These are phyloP conservation scores for Inonotus obliquus DNA, from an alignment of 1,284 basidiomycete species.

Conservation along the genomic window DNA sequence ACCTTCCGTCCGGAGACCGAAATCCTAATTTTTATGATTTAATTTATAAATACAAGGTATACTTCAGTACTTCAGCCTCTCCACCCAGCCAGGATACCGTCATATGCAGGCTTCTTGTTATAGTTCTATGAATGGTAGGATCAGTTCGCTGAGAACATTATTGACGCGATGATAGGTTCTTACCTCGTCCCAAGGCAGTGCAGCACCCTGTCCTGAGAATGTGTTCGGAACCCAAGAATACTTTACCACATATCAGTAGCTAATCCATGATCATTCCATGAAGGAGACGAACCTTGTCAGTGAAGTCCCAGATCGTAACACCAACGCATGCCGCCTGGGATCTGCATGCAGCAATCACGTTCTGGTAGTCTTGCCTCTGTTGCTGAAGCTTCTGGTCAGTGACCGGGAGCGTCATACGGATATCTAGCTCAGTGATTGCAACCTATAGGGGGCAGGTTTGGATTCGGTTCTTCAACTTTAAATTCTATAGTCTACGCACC, in stretches of 20 bases:
- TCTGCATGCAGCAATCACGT: slow-evolving; percentile 40
- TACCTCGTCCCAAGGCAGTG: slow-evolving; percentile 23
- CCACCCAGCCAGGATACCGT: slow-evolving; percentile 20
- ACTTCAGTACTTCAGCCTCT: neutral
- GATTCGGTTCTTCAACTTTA: neutral
- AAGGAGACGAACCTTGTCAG: slow-evolving; percentile 32
- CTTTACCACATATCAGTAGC: neutral
- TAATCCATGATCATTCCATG: neutral
- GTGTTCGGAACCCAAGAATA: slow-evolving; percentile 23
- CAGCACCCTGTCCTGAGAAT: slow-evolving; percentile 22
- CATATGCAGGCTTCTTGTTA: slow-evolving; percentile 20
- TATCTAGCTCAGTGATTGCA: slow-evolving; percentile 52
- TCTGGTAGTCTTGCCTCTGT: slow-evolving; percentile 45
- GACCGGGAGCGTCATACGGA: slow-evolving; percentile 46
- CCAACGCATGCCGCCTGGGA: slow-evolving; percentile 40
- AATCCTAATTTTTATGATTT: neutral
- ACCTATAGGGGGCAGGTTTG: neutral
- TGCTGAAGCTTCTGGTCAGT: slow-evolving; percentile 42
- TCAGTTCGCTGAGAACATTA: neutral
- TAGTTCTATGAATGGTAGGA: slow-evolving; percentile 14
- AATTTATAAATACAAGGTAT: neutral
- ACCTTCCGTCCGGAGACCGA: too few species aligned
- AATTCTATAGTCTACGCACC: slow-evolving; percentile 23
- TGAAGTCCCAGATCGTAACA: slow-evolving; percentile 47
- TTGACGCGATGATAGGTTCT: neutral